A percentile compares a stretch with the other conserved stretches of the same genome.
phyloP scores from a whole-genome alignment of 2,329 filamentous ascomycete genomes.

The Alternaria sp. region DNA sequence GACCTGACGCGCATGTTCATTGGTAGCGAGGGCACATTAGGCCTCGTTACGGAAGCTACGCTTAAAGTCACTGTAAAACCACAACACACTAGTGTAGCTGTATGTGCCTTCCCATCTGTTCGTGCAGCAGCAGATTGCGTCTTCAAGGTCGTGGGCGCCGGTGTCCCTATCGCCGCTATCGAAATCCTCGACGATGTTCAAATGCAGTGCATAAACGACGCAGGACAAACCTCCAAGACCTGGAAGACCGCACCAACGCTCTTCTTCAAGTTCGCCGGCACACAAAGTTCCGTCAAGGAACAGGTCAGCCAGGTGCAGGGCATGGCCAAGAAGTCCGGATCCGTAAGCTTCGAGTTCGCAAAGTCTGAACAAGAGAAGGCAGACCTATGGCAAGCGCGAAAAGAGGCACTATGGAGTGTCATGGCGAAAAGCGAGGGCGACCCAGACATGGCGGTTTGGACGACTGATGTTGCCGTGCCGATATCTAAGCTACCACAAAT shows the following conservation, averaged over 20 bases:
- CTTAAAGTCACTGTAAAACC: slow-evolving; percentile 86
- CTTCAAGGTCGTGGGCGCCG: slow-evolving; percentile 77
- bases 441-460: slow-evolving; percentile 72
- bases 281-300: slow-evolving; percentile 75
- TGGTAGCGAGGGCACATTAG: slow-evolving; percentile 89
- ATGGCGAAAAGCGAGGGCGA: slow-evolving; percentile 69
- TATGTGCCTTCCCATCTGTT: slow-evolving; percentile 70
- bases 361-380: slow-evolving; percentile 68
- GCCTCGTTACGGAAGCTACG: slow-evolving; percentile 88
- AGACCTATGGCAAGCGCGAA: slow-evolving; percentile 78
- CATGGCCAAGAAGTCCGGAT: slow-evolving; percentile 66
- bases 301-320: slow-evolving; percentile 74
- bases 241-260: slow-evolving; percentile 77
- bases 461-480: slow-evolving; percentile 81
- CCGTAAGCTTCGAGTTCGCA: slow-evolving; percentile 75
- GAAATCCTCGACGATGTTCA: slow-evolving; percentile 93
- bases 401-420: slow-evolving; percentile 76
- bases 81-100: slow-evolving; percentile 80
- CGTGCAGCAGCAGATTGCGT: slow-evolving; percentile 81
- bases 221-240: slow-evolving; percentile 67
- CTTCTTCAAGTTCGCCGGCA: slow-evolving; percentile 79
- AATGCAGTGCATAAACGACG: slow-evolving; percentile 77
- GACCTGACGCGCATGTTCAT: slow-evolving; percentile 90
- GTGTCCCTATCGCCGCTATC: slow-evolving; percentile 87
- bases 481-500: slow-evolving; percentile 75